Conservation (phyloP, 169 alveolate species). For the Plasmodium knowlesi region DNA sequence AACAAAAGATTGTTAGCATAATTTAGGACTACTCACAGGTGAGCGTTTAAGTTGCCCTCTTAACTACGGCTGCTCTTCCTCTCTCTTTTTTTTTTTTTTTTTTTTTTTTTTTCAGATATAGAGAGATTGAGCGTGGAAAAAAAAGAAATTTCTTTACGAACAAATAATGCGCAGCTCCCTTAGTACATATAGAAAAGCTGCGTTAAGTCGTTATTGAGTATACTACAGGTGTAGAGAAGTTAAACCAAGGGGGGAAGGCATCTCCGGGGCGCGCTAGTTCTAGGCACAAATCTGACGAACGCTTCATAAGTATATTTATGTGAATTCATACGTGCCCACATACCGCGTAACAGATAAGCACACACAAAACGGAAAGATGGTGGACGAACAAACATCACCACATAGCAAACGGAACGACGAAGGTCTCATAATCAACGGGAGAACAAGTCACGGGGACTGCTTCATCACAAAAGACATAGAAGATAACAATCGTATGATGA, state of each 20-base stretch:
- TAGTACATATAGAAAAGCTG: background rate
- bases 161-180: background rate
- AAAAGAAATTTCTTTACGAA: background rate
- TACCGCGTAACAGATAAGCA: background rate
- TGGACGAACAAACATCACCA: background rate
- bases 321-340: background rate
- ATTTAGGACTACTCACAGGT: background rate
- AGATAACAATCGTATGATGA: background rate
- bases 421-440: background rate
- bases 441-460: background rate
- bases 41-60: background rate
- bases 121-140: background rate
- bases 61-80: background rate
- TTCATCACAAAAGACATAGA: background rate
- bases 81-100: background rate
- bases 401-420: background rate
- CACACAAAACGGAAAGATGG: background rate
- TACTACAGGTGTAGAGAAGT: background rate
- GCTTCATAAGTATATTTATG: background rate
- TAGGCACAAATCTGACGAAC: background rate
- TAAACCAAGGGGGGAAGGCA: background rate
- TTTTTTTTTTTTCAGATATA: background rate
- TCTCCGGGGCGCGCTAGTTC: background rate
- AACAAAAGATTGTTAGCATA: background rate
- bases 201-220: background rate